These are phyloP conservation scores for Aspergillus japonicus DNA, from an alignment of 2,329 filamentous ascomycete species.

Conservation along the genomic window DNA sequence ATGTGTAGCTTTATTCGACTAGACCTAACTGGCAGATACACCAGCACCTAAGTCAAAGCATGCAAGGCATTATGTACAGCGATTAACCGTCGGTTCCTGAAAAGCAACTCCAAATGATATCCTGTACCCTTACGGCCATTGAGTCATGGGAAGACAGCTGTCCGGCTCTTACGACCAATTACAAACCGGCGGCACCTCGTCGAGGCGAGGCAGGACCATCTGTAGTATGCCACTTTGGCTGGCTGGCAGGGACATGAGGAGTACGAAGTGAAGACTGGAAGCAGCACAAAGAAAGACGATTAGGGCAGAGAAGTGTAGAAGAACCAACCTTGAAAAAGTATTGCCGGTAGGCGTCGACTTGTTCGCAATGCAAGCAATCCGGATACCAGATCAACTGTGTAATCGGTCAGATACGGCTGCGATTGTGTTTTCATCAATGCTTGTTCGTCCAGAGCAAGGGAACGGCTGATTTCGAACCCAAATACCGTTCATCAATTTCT, in stretches of 20 bases:
- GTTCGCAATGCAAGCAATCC: conserved; percentile 1
- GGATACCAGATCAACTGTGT: conserved; percentile 17
- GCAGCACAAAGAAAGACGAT: conserved; percentile 6
- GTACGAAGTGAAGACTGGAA: conserved; percentile 4
- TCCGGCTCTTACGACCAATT: conserved; percentile 3
- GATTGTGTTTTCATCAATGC: conserved; percentile 18
- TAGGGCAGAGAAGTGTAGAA: conserved; percentile 22
- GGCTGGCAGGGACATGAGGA: not conserved
- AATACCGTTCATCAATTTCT: conserved; percentile 4
- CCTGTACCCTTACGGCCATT: conserved; percentile 5
- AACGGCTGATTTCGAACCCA: not conserved
- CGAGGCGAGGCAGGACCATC: conserved; percentile 1
- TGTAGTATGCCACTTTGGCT: conserved; percentile 10
- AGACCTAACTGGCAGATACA: conserved; percentile 22
- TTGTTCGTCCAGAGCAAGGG: conserved; percentile 13
- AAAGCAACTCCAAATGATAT: conserved; percentile 4
- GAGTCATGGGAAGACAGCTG: not conserved
- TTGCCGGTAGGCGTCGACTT: conserved; percentile 14
- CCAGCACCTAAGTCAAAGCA: conserved; percentile 16
- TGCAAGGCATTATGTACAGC: conserved; percentile 23
- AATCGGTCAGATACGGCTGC: conserved; percentile 27
- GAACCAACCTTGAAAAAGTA: conserved; percentile 38
- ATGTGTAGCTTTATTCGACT: conserved; percentile 25
- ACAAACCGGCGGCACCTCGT: conserved; percentile 10
- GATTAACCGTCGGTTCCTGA: conserved; percentile 13